Evolutionary conservation across 768 basidiomycete species (phyloP).

Genomic region (Coprinopsis marcescibilis): DNA sequence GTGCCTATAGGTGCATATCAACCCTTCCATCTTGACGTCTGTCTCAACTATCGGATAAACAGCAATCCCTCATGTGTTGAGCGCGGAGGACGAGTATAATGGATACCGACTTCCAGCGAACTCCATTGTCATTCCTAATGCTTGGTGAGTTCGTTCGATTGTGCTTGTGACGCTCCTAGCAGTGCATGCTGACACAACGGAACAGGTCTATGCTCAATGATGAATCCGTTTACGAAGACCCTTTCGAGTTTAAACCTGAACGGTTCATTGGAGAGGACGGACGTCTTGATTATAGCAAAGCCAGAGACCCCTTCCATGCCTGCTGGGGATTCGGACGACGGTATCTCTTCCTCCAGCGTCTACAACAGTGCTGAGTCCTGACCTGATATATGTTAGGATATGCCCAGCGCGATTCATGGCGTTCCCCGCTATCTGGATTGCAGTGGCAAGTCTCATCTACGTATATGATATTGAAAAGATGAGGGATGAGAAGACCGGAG

Average conservation of each 20-base stretch:
- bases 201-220: slow-evolving; percentile 18
- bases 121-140: slow-evolving; percentile 28
- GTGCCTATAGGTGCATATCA: neutral
- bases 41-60: neutral
- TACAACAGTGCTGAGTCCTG: too few species aligned
- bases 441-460: too few species aligned
- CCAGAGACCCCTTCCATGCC: neutral
- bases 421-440: too few species aligned
- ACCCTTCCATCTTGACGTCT: neutral
- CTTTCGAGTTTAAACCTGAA: slow-evolving; percentile 24
- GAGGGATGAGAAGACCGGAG: too few species aligned
- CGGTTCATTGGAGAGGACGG: slow-evolving; percentile 27
- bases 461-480: too few species aligned
- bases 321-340: neutral
- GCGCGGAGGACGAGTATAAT: slow-evolving; percentile 38
- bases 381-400: too few species aligned
- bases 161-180: neutral
- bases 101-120: slow-evolving; percentile 41
- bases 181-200: neutral
- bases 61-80: slow-evolving; percentile 29
- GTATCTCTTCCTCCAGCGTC: too few species aligned
- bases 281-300: neutral
- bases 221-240: slow-evolving; percentile 16
- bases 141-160: slow-evolving; percentile 21
- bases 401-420: too few species aligned